Conservation (phyloP, 371 early-diverging fungal genomes). For the Zopfochytrium polystomum region DNA sequence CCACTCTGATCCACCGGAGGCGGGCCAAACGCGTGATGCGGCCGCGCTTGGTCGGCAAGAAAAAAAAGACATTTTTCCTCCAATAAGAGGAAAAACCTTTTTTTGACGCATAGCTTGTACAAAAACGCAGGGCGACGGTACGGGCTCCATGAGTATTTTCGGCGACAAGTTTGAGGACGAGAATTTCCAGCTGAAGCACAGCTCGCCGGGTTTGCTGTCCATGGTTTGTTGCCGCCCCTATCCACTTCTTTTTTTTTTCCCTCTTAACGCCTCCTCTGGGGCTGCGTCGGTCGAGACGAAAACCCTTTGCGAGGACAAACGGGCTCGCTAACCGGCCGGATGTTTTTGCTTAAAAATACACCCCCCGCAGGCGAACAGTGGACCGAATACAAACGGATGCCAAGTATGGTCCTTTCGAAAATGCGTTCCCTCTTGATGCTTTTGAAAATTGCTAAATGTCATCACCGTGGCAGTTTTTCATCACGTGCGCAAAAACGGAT, state of each 20-base stretch:
- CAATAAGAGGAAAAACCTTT: too few species aligned
- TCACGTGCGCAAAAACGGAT: constrained; percentile 83
- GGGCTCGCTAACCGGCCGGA: too few species aligned
- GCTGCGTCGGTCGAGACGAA: too few species aligned
- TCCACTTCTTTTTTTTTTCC: background rate
- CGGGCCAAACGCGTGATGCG: too few species aligned
- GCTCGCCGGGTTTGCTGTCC: constrained; percentile 85
- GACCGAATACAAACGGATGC: constrained; percentile 91
- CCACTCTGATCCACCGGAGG: constrained; percentile 17
- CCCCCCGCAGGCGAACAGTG: constrained; percentile 74
- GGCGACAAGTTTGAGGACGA: constrained; percentile 96
- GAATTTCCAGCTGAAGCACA: constrained; percentile 92
- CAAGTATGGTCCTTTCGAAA: constrained; percentile 51
- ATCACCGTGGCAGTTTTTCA: constrained; percentile 75
- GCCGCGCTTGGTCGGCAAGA: too few species aligned
- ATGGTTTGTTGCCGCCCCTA: constrained; percentile 65
- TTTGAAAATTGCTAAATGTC: background rate
- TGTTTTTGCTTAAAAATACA: background rate
- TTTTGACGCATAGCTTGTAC: too few species aligned
- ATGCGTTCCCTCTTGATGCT: background rate
- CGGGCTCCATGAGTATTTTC: constrained; percentile 95
- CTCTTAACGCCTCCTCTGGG: background rate
- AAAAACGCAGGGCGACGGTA: constrained; percentile 89
- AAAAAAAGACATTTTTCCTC: too few species aligned
- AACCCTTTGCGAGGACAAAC: too few species aligned